phyloP scores from a whole-genome alignment of 805 yeast genomes.

The Saturnispora sanitii region DNA sequence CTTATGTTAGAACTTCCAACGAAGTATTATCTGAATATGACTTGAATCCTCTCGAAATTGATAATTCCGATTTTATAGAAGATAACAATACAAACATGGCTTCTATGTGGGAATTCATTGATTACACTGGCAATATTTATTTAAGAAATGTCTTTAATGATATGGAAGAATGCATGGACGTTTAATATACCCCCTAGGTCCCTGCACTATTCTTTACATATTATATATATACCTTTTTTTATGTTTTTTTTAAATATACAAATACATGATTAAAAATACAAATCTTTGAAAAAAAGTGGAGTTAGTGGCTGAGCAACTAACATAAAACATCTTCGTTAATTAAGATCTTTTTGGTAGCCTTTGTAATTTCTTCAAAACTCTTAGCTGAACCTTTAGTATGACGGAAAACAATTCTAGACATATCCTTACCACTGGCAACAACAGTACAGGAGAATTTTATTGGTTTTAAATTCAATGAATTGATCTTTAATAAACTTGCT shows the following conservation, averaged over 20 bases:
- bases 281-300: neutral
- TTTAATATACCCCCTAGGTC: neutral
- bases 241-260: neutral
- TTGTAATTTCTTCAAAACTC: constrained; percentile 48
- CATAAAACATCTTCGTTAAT: constrained; percentile 52
- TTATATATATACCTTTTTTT: neutral
- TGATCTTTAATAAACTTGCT: constrained; percentile 55
- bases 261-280: neutral
- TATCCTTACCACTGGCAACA: constrained; percentile 28
- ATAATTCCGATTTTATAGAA: constrained; percentile 5
- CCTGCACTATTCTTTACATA: no score
- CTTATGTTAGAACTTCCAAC: constrained; percentile 7
- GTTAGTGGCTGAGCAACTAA: no score
- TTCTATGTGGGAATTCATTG: constrained; percentile 25
- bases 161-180: constrained; percentile 18
- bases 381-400: constrained; percentile 57
- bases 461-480: constrained; percentile 52
- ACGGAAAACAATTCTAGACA: constrained; percentile 47
- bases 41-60: constrained; percentile 3
- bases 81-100: constrained; percentile 3
- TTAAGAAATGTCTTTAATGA: constrained; percentile 24
- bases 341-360: constrained; percentile 56
- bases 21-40: neutral
- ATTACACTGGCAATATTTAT: constrained; percentile 24
- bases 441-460: constrained; percentile 54